These are phyloP conservation scores for Neonectria coccinea DNA, from an alignment of 2,329 filamentous ascomycete species.

Conservation along the genomic window DNA sequence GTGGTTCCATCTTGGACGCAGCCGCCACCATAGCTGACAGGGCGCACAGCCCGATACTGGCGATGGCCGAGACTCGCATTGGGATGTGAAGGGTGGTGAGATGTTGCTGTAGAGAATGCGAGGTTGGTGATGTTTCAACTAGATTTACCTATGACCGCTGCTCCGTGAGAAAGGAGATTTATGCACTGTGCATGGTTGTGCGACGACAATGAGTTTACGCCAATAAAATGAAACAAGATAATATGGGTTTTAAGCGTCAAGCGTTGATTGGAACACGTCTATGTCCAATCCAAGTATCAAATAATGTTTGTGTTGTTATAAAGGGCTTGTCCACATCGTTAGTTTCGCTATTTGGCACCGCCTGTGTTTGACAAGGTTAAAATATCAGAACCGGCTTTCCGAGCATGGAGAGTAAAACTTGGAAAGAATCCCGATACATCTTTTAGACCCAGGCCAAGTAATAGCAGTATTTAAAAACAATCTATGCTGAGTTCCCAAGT, in stretches of 20 bases:
- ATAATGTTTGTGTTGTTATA: too few relatives aligned
- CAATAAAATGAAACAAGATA: not conserved
- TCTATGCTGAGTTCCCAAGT: not conserved
- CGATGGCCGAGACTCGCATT: not conserved
- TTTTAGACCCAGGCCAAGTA: too few relatives aligned
- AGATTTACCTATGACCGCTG: not conserved
- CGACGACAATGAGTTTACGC: not conserved
- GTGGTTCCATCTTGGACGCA: constrained; percentile 3
- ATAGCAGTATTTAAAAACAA: too few relatives aligned
- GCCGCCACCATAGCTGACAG: not conserved
- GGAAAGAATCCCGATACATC: too few relatives aligned
- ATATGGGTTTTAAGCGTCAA: too few relatives aligned
- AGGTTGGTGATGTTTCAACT: not conserved
- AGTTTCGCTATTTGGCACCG: too few relatives aligned
- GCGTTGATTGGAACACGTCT: too few relatives aligned
- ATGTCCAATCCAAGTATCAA: too few relatives aligned
- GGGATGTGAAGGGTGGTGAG: not conserved
- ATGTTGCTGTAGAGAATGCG: not conserved
- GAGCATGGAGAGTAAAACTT: too few relatives aligned
- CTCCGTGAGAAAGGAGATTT: not conserved
- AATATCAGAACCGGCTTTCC: too few relatives aligned
- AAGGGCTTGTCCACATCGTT: too few relatives aligned
- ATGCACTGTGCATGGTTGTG: not conserved
- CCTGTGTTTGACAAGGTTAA: too few relatives aligned
- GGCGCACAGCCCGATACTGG: not conserved